These are phyloP conservation scores for Cnidoscolus chayamansa DNA, from an alignment of 441 rosid genomes.

Conservation along the genomic window DNA sequence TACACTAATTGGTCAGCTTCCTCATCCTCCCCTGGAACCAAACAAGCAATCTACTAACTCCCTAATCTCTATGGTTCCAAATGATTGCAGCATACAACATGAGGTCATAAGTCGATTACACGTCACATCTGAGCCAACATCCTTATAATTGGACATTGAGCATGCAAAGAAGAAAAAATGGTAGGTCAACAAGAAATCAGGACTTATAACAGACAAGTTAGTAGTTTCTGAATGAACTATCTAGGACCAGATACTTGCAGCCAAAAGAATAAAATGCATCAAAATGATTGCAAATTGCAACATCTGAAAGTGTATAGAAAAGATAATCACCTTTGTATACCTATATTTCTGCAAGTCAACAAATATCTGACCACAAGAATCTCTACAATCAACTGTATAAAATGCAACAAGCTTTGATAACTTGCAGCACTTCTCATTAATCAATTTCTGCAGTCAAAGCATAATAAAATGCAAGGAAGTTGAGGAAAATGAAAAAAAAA, in stretches of 20 bases:
- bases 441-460: slow-evolving; percentile 44
- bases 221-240: neutral
- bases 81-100: neutral
- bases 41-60: neutral
- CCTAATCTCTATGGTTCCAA: neutral
- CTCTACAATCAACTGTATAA: slow-evolving; percentile 72
- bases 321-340: slow-evolving; percentile 48
- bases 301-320: neutral
- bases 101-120: neutral
- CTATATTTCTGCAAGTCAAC: slow-evolving; percentile 68
- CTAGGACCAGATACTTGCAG: neutral
- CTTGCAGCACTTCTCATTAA: slow-evolving; percentile 72
- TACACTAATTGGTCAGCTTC: neutral
- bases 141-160: neutral
- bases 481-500: slow-evolving; percentile 2
- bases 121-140: neutral
- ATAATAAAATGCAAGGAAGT: neutral
- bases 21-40: neutral
- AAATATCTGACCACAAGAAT: slow-evolving; percentile 77
- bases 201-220: neutral
- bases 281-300: neutral
- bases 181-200: slow-evolving; percentile 4
- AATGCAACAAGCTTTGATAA: slow-evolving; percentile 71
- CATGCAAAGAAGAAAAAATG: slow-evolving; percentile 5
- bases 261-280: neutral